Base-by-base conservation (phyloP, 202 grass and related monocot genomes). In the Musa balbisiana region DNA sequence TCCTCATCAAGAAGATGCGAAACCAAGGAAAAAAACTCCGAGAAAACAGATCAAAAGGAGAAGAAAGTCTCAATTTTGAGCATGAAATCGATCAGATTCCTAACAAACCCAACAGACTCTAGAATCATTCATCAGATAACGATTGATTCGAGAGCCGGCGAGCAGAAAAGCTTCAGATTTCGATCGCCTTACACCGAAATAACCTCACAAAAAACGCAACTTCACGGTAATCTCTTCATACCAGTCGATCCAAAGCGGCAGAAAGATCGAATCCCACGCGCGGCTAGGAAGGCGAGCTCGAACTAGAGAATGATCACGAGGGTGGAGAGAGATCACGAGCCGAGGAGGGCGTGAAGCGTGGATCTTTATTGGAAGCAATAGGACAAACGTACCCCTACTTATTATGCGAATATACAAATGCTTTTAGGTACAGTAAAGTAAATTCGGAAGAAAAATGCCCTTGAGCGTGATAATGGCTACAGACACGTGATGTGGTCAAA, bases 251-350 rank as follows among this genome's bases (percentile, higher is more conserved):
- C 55, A 64, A 11, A 73, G 14, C 56, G 53, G 21, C 49, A 59
- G 54, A 64, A 63, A 14, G 13, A 59, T 20, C 69, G 29, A 73
- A 43, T 49, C 62, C 22, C 49, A 64, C 78, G 68, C 56, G 55
- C 20, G n/a, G 78, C 64, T 73, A 49, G 55, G 69, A 49, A 73
- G 49, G 21, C 64, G 53, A 65, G 69, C 43, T 73, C 68, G 56
- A 80, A 24, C 24, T 11, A 1, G n/a, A 59, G 11, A 16, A 49
- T 53, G 55, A 43, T 63, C 49, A 51, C 65, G 67, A 72, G 33
- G 33, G 33, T 43, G 33, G 3, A 43, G 33, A 43, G 3, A 43
- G 33, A 43, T 43, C 33, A 43, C 33, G 33, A 43, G 33, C 33
- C 3, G 33, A 43, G 33, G 33, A 43, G 4, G 33, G 33, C 3